phyloP scores from a whole-genome alignment of 108 stramenopile species.

The Craspedostauros australis region DNA sequence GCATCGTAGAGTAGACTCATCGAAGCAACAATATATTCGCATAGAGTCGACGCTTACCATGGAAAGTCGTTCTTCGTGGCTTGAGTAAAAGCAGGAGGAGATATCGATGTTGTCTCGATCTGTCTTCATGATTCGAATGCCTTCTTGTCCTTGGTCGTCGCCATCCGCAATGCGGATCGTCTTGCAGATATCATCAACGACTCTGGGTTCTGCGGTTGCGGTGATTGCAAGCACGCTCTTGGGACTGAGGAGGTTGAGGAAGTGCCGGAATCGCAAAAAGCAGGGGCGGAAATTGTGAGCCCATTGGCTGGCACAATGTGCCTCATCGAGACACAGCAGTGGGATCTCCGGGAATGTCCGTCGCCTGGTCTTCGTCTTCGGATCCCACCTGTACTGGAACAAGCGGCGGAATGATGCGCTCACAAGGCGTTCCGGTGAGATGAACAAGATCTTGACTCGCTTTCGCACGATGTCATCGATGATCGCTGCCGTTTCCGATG shows the following conservation, averaged over 20 bases:
- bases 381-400: slow-evolving; percentile 57
- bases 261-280: slow-evolving; percentile 67
- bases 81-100: slow-evolving; percentile 35
- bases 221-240: slow-evolving; percentile 85
- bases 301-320: slow-evolving; percentile 91
- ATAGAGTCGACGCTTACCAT: slow-evolving; percentile 28
- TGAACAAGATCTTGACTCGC: slow-evolving; percentile 83
- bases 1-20: too few species aligned
- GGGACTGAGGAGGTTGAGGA: slow-evolving; percentile 62
- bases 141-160: slow-evolving; percentile 12
- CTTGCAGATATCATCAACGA: slow-evolving; percentile 78
- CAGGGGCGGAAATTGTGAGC: slow-evolving; percentile 97
- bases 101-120: slow-evolving; percentile 88
- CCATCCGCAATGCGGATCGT: slow-evolving; percentile 54
- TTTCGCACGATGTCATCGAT: slow-evolving; percentile 71
- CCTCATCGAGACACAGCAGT: slow-evolving; percentile 94
- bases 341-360: slow-evolving; percentile 79
- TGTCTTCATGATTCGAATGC: slow-evolving; percentile 53
- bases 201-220: slow-evolving; percentile 84
- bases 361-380: slow-evolving; percentile 50
- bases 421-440: slow-evolving; percentile 88
- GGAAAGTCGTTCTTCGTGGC: slow-evolving; percentile 56
- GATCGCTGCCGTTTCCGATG: slow-evolving; percentile 62
- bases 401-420: slow-evolving; percentile 88
- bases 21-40: neutral